Conservation (phyloP, 2,329 filamentous ascomycete species). For the Fusarium clavum region DNA sequence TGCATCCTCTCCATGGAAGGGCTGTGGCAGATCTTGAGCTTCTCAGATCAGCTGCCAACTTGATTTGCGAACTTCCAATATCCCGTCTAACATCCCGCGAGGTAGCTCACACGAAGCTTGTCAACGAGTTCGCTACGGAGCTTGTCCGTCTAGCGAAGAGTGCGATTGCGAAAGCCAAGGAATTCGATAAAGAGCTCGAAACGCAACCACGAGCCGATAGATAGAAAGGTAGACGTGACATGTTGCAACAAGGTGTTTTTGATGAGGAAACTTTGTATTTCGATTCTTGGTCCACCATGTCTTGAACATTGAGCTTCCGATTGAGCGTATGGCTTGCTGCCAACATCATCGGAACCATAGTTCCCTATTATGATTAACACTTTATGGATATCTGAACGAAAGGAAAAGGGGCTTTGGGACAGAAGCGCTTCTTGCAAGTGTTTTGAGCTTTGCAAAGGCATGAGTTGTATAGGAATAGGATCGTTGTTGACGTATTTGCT, state of each 20-base stretch:
- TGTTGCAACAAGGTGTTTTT: not conserved
- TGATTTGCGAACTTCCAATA: slow-evolving; percentile 57
- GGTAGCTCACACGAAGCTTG: slow-evolving; percentile 53
- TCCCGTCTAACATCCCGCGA: slow-evolving; percentile 49
- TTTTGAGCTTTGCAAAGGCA: not conserved
- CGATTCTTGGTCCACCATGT: not conserved
- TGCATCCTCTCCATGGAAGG: slow-evolving; percentile 58
- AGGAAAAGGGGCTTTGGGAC: not conserved
- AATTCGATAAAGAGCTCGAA: not conserved
- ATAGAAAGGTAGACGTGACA: not conserved
- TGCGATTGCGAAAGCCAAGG: slow-evolving; percentile 51
- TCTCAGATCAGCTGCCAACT: slow-evolving; percentile 55
- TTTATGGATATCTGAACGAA: not conserved
- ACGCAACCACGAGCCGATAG: not conserved
- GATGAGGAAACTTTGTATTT: too few relatives aligned
- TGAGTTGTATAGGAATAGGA: not conserved
- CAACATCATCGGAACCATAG: not conserved
- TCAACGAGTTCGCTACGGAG: slow-evolving; percentile 59
- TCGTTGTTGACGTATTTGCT: not conserved
- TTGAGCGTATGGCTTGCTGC: not conserved
- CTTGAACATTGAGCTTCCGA: not conserved
- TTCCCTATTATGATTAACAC: not conserved
- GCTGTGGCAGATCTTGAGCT: slow-evolving; percentile 60
- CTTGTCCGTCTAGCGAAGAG: slow-evolving; percentile 56
- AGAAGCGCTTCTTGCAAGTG: too few relatives aligned